Base-by-base conservation (phyloP, 306 rosid genomes). In the Cucurbita argyrosperma region DNA sequence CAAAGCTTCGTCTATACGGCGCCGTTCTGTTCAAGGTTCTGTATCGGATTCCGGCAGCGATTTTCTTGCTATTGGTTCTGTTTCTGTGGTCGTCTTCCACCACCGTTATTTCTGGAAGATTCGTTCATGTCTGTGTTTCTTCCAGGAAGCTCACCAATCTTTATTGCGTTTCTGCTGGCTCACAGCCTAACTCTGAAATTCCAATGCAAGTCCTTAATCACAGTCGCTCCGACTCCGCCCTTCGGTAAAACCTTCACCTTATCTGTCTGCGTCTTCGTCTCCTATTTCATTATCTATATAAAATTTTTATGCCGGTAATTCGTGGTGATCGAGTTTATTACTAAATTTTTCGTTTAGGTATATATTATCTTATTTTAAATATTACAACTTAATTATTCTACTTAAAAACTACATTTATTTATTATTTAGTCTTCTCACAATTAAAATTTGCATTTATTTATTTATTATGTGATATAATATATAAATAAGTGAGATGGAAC, bases 111-210 rank as follows among this genome's bases (percentile, higher is more conserved):
- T 77, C 87, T 0, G 86, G 86, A 59, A 85, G 80, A 72, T 76
- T 83, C 4, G 37, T 87, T 70, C 91, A 83, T 80, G 83, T 87
- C 61, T 87, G 89, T 38, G 82, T 87, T 71, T 83, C 91, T 8
- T 83, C 91, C 3, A 82, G 89, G 72, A 87, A 83, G 73, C 82
- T 83, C 62, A 74, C 80, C 58, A 80, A 82, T 71, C 81, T 83
- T 66, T 87, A 85, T 62, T 85, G 87, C 77, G 74, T 87, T 15
- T 83, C 91, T 18, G 89, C 91, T 16, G 89, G 89, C 14, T 77
- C 86, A 8, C 85, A 76, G 21, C 83, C 87, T 66, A 81, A 84
- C 30, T 62, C 83, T 21, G 73, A 81, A 74, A 81, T 79, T 26
- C 86, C 87, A 43, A 70, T 76, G 52, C 80, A 85, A 72, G n/a